These are phyloP conservation scores for Penicillium sp. DNA, from an alignment of 2,329 filamentous ascomycete species.

Conservation along the genomic window DNA sequence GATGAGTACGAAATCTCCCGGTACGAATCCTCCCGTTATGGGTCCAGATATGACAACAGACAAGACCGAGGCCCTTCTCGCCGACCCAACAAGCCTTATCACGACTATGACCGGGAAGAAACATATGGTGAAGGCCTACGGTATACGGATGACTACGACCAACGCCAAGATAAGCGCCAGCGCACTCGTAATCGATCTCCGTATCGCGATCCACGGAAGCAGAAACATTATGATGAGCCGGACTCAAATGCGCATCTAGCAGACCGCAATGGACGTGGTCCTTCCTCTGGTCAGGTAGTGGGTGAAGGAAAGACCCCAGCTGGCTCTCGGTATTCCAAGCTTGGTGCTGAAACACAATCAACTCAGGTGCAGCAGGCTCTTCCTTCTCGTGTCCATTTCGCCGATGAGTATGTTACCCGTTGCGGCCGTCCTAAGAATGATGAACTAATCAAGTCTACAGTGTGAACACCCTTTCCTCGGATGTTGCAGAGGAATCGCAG, in stretches of 20 bases:
- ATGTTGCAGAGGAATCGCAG: slow-evolving; percentile 31
- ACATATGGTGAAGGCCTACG: slow-evolving; percentile 40
- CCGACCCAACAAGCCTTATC: slow-evolving; percentile 41
- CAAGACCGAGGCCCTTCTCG: slow-evolving; percentile 44
- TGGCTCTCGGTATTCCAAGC: slow-evolving; percentile 59
- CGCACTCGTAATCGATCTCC: slow-evolving; percentile 57
- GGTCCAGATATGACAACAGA: slow-evolving; percentile 41
- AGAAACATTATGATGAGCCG: slow-evolving; percentile 41
- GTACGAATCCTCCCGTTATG: slow-evolving; percentile 33
- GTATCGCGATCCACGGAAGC: slow-evolving; percentile 39
- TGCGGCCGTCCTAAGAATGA: background rate
- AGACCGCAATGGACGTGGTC: slow-evolving; percentile 48
- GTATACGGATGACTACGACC: slow-evolving; percentile 53
- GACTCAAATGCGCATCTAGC: slow-evolving; percentile 26
- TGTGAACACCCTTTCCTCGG: slow-evolving; percentile 16
- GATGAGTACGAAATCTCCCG: slow-evolving; percentile 31
- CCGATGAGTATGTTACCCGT: slow-evolving; percentile 45
- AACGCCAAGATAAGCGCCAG: slow-evolving; percentile 55
- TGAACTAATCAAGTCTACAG: slow-evolving; percentile 19
- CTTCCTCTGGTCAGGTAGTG: slow-evolving; percentile 60
- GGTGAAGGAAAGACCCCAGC: slow-evolving; percentile 63
- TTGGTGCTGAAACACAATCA: slow-evolving; percentile 69
- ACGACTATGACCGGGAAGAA: slow-evolving; percentile 54
- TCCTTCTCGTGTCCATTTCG: slow-evolving; percentile 34
- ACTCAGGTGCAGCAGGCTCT: slow-evolving; percentile 57